Conservation (phyloP, 805 yeast species). For the Wickerhamiella hasegawae region DNA sequence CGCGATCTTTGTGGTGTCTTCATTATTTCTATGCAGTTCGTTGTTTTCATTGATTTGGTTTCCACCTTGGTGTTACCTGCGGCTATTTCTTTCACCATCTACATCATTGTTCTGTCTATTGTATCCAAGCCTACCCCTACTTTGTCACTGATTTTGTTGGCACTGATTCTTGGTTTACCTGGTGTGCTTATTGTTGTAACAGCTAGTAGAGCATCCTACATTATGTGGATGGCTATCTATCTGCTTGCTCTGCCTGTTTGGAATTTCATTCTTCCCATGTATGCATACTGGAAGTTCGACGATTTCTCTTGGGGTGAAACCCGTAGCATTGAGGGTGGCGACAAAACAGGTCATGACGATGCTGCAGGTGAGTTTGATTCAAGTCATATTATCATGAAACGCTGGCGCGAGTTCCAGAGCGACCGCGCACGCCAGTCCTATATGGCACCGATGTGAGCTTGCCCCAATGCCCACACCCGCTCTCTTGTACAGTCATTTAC, state of each 20-base stretch:
- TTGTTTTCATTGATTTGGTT: conserved; percentile 63
- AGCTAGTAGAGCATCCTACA: conserved; percentile 53
- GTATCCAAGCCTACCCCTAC: conserved; percentile 62
- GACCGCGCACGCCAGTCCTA: conserved; percentile 34
- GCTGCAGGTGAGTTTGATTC: conserved; percentile 78
- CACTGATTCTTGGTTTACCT: conserved; percentile 69
- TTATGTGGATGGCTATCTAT: conserved; percentile 68
- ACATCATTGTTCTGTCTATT: conserved; percentile 58
- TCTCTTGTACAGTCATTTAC: too few relatives aligned
- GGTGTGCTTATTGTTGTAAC: conserved; percentile 69
- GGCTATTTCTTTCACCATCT: conserved; percentile 68
- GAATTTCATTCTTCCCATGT: conserved; percentile 76
- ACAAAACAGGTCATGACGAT: conserved; percentile 49
- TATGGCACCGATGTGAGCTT: too few relatives aligned
- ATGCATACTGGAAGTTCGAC: conserved; percentile 89
- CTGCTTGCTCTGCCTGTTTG: conserved; percentile 76
- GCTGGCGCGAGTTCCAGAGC: conserved; percentile 88
- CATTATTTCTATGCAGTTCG: conserved; percentile 90
- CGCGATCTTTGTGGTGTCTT: conserved; percentile 86
- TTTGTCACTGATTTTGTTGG: conserved; percentile 60
- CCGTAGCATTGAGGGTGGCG: conserved; percentile 58
- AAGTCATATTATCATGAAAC: conserved; percentile 74
- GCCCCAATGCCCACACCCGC: too few relatives aligned
- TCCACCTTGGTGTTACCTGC: conserved; percentile 85
- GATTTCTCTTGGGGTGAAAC: conserved; percentile 97